Percentiles rank a stretch among this genome's conserved stretches.
Evolutionary conservation across 2,329 filamentous ascomycete genomes (phyloP).

Genomic region (Decorospora gaudefroyi): DNA sequence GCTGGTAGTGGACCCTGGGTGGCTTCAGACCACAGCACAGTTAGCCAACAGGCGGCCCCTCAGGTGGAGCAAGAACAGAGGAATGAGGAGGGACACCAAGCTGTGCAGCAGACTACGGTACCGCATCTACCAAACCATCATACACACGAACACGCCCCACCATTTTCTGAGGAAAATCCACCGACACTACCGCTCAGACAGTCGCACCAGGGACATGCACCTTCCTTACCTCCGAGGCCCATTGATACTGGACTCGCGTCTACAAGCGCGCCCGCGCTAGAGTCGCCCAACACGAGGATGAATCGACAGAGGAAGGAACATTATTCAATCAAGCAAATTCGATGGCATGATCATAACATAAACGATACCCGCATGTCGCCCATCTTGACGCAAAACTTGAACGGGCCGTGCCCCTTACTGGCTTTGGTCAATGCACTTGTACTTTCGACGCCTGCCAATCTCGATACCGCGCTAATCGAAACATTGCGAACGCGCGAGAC

Average conservation of each 20-base stretch:
- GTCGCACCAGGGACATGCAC: constrained; percentile 42
- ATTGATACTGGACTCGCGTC: constrained; percentile 29
- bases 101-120: constrained; percentile 28
- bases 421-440: constrained; percentile 92
- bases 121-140: constrained; percentile 10
- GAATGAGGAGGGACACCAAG: constrained; percentile 34
- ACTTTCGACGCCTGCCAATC: constrained; percentile 72
- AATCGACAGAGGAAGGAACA: constrained; percentile 67
- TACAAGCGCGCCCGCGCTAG: constrained; percentile 30
- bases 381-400: constrained; percentile 88
- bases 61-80: constrained; percentile 32
- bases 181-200: constrained; percentile 42
- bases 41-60: constrained; percentile 16
- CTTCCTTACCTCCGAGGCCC: constrained; percentile 44
- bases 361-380: constrained; percentile 75
- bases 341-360: constrained; percentile 72
- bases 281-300: constrained; percentile 49
- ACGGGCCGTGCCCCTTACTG: constrained; percentile 90
- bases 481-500: constrained; percentile 80
- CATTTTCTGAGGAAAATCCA: constrained; percentile 26
- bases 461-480: constrained; percentile 73
- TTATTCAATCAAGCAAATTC: constrained; percentile 90
- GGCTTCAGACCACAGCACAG: neutral
- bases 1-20: neutral
- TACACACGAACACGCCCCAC: constrained; percentile 9